Conservation (phyloP, 148 eudicot species). For the Heliosperma pusillum region DNA sequence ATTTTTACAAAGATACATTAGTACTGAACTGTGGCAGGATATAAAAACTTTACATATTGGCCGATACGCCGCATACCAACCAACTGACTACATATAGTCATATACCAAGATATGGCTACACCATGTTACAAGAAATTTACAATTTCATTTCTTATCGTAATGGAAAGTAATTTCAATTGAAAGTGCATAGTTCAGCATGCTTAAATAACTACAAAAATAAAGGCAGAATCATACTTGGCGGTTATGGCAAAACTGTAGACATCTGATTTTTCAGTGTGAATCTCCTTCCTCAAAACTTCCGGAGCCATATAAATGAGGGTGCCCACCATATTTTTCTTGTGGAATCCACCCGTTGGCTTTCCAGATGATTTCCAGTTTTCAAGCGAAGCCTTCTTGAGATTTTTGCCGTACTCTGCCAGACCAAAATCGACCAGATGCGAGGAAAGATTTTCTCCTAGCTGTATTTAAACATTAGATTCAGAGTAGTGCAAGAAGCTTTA, state of each 20-base stretch:
- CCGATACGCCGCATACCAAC: not conserved
- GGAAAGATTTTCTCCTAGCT: constrained; percentile 62
- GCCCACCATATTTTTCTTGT: constrained; percentile 95
- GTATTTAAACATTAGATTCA: constrained; percentile 25
- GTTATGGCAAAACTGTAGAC: constrained; percentile 89
- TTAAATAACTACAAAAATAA: constrained; percentile 1
- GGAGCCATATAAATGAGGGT: constrained; percentile 99
- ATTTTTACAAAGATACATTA: no score
- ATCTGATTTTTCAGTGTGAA: constrained; percentile 87
- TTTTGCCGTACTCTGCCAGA: constrained; percentile 71
- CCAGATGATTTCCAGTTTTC: constrained; percentile 89
- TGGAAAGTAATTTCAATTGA: not conserved
- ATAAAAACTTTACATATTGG: not conserved
- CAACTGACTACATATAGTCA: no score
- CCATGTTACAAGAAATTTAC: constrained; percentile 6
- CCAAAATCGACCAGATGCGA: constrained; percentile 93
- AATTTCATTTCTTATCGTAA: not conserved
- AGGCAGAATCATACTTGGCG: constrained; percentile 58
- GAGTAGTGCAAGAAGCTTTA: not conserved
- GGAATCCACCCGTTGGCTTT: constrained; percentile 98
- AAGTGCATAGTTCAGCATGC: not conserved
- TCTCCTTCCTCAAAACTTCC: constrained; percentile 81
- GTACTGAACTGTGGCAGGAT: no score
- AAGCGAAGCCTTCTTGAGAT: constrained; percentile 57
- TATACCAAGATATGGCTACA: not conserved